Evolutionary conservation across 2,329 filamentous ascomycete species (phyloP).

Genomic region (Blumeria graminis): DNA sequence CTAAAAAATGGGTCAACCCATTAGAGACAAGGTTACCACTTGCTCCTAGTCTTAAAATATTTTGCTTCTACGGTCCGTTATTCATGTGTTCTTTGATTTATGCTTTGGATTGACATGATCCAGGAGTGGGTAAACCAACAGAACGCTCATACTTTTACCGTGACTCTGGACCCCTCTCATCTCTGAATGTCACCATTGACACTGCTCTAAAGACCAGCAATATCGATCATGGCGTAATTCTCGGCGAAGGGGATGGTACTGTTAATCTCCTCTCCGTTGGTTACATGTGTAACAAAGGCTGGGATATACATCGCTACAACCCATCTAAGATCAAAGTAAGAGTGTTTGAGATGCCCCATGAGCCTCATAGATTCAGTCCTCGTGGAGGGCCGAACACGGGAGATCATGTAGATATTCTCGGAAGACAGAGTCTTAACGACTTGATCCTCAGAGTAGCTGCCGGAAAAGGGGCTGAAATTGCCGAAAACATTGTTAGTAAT

Average conservation of each 20-base stretch:
- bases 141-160: conserved; percentile 87
- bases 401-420: conserved; percentile 92
- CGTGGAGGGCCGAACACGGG: conserved; percentile 47
- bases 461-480: conserved; percentile 57
- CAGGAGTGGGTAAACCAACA: conserved; percentile 64
- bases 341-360: conserved; percentile 88
- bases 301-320: conserved; percentile 85
- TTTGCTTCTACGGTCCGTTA: conserved; percentile 66
- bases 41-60: conserved; percentile 78
- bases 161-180: conserved; percentile 36
- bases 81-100: not conserved
- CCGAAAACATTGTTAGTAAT: conserved; percentile 54
- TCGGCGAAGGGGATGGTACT: conserved; percentile 90
- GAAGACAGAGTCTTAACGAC: conserved; percentile 72
- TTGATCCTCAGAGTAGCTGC: conserved; percentile 68
- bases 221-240: conserved; percentile 71
- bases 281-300: conserved; percentile 93
- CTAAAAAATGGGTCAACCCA: conserved; percentile 80
- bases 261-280: conserved; percentile 79
- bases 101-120: not conserved
- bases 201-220: conserved; percentile 33
- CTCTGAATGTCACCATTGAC: conserved; percentile 52
- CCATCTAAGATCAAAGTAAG: conserved; percentile 60
- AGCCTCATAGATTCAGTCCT: conserved; percentile 78
- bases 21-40: conserved; percentile 69